Evolutionary conservation across 2,329 filamentous ascomycete species (phyloP).

Genomic region (Fusarium stilboides): DNA sequence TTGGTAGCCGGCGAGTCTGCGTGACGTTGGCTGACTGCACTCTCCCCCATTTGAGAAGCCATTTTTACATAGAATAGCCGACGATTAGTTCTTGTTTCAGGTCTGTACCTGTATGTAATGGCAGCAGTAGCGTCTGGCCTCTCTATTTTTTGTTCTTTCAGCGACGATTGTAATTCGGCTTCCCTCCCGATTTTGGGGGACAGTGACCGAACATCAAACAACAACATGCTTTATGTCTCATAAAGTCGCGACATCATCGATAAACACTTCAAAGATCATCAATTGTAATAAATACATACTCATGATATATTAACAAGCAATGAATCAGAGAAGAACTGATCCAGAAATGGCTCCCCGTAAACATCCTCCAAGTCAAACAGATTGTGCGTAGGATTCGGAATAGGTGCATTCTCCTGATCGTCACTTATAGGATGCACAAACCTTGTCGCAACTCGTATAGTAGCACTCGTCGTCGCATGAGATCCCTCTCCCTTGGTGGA

Average conservation of each 20-base stretch:
- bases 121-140: no score
- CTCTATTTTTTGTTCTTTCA: no score
- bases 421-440: constrained; percentile 43
- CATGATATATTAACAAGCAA: constrained; percentile 37
- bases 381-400: neutral
- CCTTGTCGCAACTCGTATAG: constrained; percentile 44
- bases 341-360: constrained; percentile 40
- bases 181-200: no score
- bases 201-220: no score
- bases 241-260: no score
- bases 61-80: neutral
- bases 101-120: no score
- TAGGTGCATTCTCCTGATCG: constrained; percentile 1
- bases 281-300: no score
- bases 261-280: neutral
- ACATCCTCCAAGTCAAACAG: constrained; percentile 36
- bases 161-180: no score
- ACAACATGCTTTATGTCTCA: no score
- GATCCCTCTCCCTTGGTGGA: neutral
- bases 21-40: neutral
- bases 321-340: constrained; percentile 46
- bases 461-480: constrained; percentile 29
- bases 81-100: no score
- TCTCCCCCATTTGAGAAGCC: neutral
- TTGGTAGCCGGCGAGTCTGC: neutral